Base-by-base conservation (phyloP, 176 grass and related monocot species). In the Neostapfia colusana region DNA sequence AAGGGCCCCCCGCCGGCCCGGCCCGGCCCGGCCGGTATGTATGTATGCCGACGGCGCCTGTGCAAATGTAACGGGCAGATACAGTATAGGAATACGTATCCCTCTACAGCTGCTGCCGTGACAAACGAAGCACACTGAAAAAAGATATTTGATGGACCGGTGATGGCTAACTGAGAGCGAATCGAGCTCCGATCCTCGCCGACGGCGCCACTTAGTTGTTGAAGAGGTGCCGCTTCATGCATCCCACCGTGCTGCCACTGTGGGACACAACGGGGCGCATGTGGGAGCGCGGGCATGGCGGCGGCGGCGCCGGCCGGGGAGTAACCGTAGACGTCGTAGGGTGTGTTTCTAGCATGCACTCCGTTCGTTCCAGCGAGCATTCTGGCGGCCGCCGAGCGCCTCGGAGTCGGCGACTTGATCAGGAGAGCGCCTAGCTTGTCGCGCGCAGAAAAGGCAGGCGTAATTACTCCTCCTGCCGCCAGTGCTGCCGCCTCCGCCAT, bases 351-450 rank as follows among this genome's bases (percentile, higher is more conserved):
- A 72, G 45, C 79, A 66, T 36, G 60, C 62, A 70, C 64, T 80
- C 13, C 90, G 77, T 49, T 92, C 83, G 55, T 84, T 84, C 61
- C 74, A 83, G 80, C 89, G 86, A 0, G 90, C 90, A 35, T 92
- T 92, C 68, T 92, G 90, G 75, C 89, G 90, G 36, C 86, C 90
- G 1, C 90, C 86, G 17, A 92, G 79, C 41, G 90, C 90, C 69
- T 92, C n/a, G n/a, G n/a, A n/a, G n/a, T n/a, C n/a, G n/a, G 90
- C 43, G 86, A 92, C 60, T 92, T 89, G 65, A 77, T n/a, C n/a
- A n/a, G n/a, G n/a, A n/a, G n/a, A n/a, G n/a, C n/a, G n/a, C n/a
- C n/a, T n/a, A n/a, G n/a, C n/a, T n/a, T n/a, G n/a, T n/a, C n/a
- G n/a, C n/a, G n/a, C 75, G 86, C 90, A 92, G 76, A 92, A 92